Percentiles rank a stretch among this genome's conserved stretches.
These are phyloP conservation scores for Penicillium sp. DNA, from an alignment of 2,329 filamentous ascomycete genomes.

Conservation along the genomic window DNA sequence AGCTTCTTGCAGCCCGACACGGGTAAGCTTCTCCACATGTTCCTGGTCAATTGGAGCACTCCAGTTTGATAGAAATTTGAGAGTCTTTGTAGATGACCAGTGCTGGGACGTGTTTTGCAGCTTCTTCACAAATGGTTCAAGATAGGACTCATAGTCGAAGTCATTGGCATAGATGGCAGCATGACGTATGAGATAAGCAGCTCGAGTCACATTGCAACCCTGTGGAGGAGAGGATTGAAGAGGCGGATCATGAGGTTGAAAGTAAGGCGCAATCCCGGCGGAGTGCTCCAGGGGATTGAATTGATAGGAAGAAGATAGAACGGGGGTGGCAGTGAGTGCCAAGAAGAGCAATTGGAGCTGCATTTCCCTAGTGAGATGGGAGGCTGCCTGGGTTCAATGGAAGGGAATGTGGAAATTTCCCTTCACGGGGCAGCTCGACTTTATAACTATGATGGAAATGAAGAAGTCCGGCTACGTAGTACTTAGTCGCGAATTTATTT, in stretches of 20 bases:
- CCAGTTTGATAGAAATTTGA: conserved; percentile 63
- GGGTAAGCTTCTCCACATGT: conserved; percentile 60
- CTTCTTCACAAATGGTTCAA: conserved; percentile 62
- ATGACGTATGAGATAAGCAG: conserved; percentile 62
- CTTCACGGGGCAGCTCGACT: background rate
- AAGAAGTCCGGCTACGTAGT: background rate
- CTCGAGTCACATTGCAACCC: conserved; percentile 56
- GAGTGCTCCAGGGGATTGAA: conserved; percentile 61
- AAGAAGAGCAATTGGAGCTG: background rate
- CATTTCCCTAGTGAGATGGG: background rate
- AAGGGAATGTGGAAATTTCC: too few species aligned
- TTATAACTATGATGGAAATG: background rate
- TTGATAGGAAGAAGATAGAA: conserved; percentile 12
- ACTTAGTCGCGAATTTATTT: background rate
- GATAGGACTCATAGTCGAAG: conserved; percentile 61
- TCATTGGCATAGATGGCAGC: conserved; percentile 65
- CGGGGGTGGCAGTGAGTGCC: background rate
- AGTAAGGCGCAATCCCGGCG: conserved; percentile 61
- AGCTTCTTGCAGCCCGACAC: conserved; percentile 64
- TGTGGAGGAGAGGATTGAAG: conserved; percentile 51
- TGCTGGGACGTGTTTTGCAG: conserved; percentile 54
- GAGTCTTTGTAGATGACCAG: conserved; percentile 59
- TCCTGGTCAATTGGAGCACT: conserved; percentile 61
- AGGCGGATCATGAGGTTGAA: conserved; percentile 57
- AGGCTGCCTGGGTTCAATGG: background rate